These are phyloP conservation scores for Combretum micranthum DNA, from an alignment of 345 rosid species.

Conservation along the genomic window DNA sequence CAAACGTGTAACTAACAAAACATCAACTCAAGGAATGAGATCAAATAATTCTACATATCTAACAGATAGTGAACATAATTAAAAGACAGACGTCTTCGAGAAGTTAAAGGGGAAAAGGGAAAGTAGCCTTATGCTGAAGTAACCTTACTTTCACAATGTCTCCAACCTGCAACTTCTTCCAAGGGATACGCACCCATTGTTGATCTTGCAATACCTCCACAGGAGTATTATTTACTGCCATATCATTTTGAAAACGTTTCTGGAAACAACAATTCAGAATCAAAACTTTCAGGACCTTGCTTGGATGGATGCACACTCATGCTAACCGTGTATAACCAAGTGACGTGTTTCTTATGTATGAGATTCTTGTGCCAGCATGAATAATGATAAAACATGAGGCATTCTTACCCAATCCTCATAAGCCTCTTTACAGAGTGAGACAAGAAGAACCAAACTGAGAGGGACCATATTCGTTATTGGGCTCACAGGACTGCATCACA, in stretches of 20 bases:
- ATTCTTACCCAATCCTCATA: slow-evolving; percentile 94
- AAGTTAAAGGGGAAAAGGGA: slow-evolving; percentile 5
- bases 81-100: slow-evolving; percentile 2
- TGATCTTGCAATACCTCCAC: slow-evolving; percentile 83
- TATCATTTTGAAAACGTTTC: slow-evolving; percentile 97
- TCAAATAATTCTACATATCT: too few species aligned
- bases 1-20: too few species aligned
- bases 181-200: slow-evolving; percentile 67
- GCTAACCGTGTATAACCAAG: too few species aligned
- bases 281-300: not conserved
- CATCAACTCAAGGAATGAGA: too few species aligned
- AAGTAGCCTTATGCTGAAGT: not conserved
- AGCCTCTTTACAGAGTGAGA: slow-evolving; percentile 96
- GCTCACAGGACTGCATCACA: slow-evolving; percentile 83
- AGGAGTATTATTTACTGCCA: slow-evolving; percentile 71
- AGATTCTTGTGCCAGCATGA: slow-evolving; percentile 3
- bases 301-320: too few species aligned
- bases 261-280: slow-evolving; percentile 34
- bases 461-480: slow-evolving; percentile 95
- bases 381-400: slow-evolving; percentile 1
- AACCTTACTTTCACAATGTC: slow-evolving; percentile 66
- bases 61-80: not conserved
- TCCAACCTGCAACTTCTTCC: slow-evolving; percentile 98
- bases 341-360: too few species aligned
- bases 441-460: slow-evolving; percentile 85